Percentiles rank a stretch among this genome's conserved stretches.
Evolutionary conservation across 768 basidiomycete genomes (phyloP).

Genomic region (Boletus reticulatus): DNA sequence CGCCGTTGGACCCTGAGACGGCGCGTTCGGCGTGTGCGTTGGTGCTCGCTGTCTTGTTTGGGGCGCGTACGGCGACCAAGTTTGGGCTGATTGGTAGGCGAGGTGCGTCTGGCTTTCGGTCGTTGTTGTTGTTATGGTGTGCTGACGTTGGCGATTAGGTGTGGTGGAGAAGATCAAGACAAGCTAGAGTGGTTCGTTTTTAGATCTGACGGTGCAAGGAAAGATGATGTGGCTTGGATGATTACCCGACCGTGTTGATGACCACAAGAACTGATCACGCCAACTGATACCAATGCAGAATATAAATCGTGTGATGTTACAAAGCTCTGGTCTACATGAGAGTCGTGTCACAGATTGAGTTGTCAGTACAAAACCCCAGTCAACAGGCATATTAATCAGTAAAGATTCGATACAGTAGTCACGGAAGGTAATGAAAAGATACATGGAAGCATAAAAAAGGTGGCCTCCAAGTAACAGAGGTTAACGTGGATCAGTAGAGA

Average conservation of each 20-base stretch:
- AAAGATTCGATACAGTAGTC: background rate
- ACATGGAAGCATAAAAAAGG: too few species aligned
- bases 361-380: conserved; percentile 12
- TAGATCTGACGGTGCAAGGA: background rate
- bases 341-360: background rate
- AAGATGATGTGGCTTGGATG: background rate
- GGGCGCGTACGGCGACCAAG: conserved; percentile 62
- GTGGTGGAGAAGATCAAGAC: conserved; percentile 29
- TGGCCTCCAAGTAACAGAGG: background rate
- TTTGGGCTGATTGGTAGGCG: conserved; percentile 36
- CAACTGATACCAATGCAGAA: conserved; percentile 2
- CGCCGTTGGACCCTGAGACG: conserved; percentile 56
- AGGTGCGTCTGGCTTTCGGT: conserved; percentile 9
- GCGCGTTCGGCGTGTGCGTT: conserved; percentile 74
- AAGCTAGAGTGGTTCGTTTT: conserved; percentile 5
- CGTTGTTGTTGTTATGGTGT: background rate
- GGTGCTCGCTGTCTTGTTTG: conserved; percentile 60
- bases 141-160: conserved; percentile 1
- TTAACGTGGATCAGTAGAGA: background rate
- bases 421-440: background rate
- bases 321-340: conserved; percentile 10
- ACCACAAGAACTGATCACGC: background rate
- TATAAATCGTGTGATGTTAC: conserved; percentile 7
- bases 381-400: conserved; percentile 5
- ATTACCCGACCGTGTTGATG: background rate